Base-by-base conservation (phyloP, 2,329 filamentous ascomycete genomes). In the Meredithiella fracta region DNA sequence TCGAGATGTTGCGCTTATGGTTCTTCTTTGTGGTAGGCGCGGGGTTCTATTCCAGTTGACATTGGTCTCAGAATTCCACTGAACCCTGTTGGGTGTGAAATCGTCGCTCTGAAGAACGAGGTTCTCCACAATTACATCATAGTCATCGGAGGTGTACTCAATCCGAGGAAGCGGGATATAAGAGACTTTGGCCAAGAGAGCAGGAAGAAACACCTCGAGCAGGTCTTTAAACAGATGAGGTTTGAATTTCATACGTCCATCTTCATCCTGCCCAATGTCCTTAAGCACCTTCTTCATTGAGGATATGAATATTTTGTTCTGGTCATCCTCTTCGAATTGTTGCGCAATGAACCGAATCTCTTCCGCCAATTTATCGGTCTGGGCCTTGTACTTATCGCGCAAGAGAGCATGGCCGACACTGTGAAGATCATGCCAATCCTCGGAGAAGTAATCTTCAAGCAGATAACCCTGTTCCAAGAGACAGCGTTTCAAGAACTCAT, bases 81-180 rank as follows among this genome's bases (percentile, higher is more conserved):
- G 91, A 40, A 94, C 69, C 3, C 91, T 77, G 63, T 98, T 98
- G 60, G 92, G 92, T 71, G 90, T 88, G 63, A 98, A 82, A 71
- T 98, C 98, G 73, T 97, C 90, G 61, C 87, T 90, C 72, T 98
- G 92, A 54, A 98, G 78, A 49, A 96, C 85, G 9, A 98, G 73
- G 68, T 98, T 98, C 73, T 98, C 92, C 47, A 98, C 79, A 51
- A 97, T 79, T 51, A 84, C 84, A 68, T 98, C 92, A 53, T 94
- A 75, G 74, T 83, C 80, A 1, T 78, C 76, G 63, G 97, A 92
- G 1, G 81, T 84, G 65, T 89, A 92, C 72, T 98, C 92, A 59
- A 98, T 95, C 56, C 92, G 85, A 22, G 92, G 92, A 52, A 98
- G 80, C 3, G 92, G 89, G 14, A 98, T 78, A 68, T 98, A 98